Evolutionary conservation across 2,329 filamentous ascomycete genomes (phyloP), one percentile per base, ranked within the genome.

Genomic region (Fusarium pseudoanthophilum): DNA sequence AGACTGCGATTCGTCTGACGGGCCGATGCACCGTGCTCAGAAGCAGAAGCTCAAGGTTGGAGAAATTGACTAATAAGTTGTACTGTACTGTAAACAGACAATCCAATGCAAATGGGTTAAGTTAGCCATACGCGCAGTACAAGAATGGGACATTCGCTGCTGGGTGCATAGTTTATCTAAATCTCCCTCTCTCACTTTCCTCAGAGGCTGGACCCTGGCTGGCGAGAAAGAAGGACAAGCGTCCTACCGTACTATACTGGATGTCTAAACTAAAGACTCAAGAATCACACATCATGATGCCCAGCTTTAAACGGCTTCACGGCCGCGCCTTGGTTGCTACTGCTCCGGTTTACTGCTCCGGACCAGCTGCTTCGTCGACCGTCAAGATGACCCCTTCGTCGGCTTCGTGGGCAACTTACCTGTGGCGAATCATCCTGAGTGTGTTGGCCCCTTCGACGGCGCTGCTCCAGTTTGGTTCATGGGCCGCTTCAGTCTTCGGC

Each of bases 1-100:
- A 65, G 67, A 53, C 67, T 69, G 60, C 63, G 65, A 77, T 77
- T 71, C 64, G 74, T 67, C 68, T 75, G 64, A 65, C 75, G 76
- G 76, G 73, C 76, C 76, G 76, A 75, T 78, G 76, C 75, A 75
- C 75, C 75, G 74, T 75, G 74, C 75, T 78, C 65, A 63, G 63
- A 48, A 67, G 64, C 20, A 67, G 56, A 67, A 49, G 57, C 69
- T 70, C 43, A 59, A 75, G 61, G 63, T 49, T 39, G 57, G 64
- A 55, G 58, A 57, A 60, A 64, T 74, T 73, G 73, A 75, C 75
- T 78, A 78, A 78, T 74, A 75, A 60, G 71, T 75, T 75, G 75
- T 51, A 51, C 56, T 51, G 56, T 58, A 28, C 56, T 58, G 40
- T 74, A 75, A 78, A 65, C 65, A 61, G 62, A 49, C 42, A 58